Base-by-base conservation (phyloP, 192 early-diverging fungal species). In the Coemansia sp. region DNA sequence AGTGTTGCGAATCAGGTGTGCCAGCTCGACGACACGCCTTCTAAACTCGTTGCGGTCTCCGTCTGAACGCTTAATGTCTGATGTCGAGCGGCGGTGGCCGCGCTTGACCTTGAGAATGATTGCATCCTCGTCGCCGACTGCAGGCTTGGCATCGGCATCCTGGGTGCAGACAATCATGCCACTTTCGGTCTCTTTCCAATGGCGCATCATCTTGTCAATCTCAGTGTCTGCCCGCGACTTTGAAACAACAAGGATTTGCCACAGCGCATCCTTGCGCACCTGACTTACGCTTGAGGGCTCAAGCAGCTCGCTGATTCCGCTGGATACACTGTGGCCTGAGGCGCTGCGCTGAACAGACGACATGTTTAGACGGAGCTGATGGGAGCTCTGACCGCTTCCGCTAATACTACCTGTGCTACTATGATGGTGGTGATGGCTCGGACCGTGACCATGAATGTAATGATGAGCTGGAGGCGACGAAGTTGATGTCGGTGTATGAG, bases 101-200 rank as follows among this genome's bases (percentile, higher is more conserved):
- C 77, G 70, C 57, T 80, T 80, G 57, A 80, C 77, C 64, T 73
- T 69, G 53, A 73, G 63, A 13, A 80, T 80, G 18, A 80, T 80
- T 7, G 77, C 70, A 9, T 80, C 77, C 17, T 80, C 77, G 21
- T 70, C 67, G 34, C 65, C 71, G 15, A 69, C 57, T 10, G 60
- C 49, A 1, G 66, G 61, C 66, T 67, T 66, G 23, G 67, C 30
- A 17, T 80, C 77, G 14, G 41, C 22, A 53, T 80, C 77, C 14
- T 58, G 69, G 6, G 66, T 39, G 48, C 77, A 74, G 13, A 80
- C 53, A 22, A 80, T 37, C 8, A 50, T 41, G 4, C 77, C 77
- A 11, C 45, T 66, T 7, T 80, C 77, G 0, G 63, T 61, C 39
- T 73, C 71, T 34, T 54, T 62, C 77, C 77, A 80, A 49, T 67